A percentile compares a stretch with the other conserved stretches of the same genome.
phyloP scores from a whole-genome alignment of 73 alveolate genomes.

The Paramecium bursaria region DNA sequence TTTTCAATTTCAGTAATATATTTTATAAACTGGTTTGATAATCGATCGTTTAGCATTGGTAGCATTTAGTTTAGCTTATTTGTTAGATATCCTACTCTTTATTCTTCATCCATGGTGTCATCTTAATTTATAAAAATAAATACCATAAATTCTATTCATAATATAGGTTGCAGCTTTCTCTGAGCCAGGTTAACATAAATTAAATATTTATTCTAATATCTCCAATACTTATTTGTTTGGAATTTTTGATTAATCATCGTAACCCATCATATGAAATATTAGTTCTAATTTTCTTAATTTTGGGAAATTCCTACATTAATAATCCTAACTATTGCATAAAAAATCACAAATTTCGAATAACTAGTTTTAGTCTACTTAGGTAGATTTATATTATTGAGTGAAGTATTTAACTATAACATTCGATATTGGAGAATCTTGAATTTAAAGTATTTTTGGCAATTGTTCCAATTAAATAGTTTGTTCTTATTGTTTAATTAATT shows the following conservation, averaged over 20 bases:
- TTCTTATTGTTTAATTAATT: too few relatives aligned
- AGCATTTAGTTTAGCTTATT: constrained; percentile 7
- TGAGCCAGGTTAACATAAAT: not conserved
- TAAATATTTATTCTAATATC: not conserved
- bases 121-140: not conserved
- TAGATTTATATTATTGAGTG: too few relatives aligned
- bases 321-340: too few relatives aligned
- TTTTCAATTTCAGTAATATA: not conserved
- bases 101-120: not conserved
- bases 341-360: too few relatives aligned
- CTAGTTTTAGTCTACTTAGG: too few relatives aligned
- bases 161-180: constrained; percentile 6
- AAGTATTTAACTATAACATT: too few relatives aligned
- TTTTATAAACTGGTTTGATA: not conserved
- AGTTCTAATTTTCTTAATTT: constrained; percentile 30
- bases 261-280: constrained; percentile 27
- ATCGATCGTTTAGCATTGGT: not conserved
- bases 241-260: not conserved
- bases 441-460: too few relatives aligned
- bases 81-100: constrained; percentile 24
- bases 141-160: constrained; percentile 54
- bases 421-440: too few relatives aligned
- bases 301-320: too few relatives aligned
- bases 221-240: not conserved
- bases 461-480: too few relatives aligned